Base-by-base conservation (phyloP, 2,329 filamentous ascomycete genomes). In the Penicillium sp. region DNA sequence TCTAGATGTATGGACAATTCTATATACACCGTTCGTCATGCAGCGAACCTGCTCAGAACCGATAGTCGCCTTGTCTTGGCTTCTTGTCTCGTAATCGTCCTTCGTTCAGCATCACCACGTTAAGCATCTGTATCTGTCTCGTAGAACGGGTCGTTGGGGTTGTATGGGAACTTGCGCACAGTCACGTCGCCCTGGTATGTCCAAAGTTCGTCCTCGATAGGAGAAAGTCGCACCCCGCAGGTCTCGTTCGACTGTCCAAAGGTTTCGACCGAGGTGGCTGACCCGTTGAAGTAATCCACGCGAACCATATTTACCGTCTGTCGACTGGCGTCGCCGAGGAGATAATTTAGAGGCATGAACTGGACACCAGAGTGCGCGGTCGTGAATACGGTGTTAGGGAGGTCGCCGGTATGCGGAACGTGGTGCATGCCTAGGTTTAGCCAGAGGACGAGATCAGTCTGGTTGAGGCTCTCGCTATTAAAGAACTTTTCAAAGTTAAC, bases 351-450 rank as follows among this genome's bases (percentile, higher is more conserved):
- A 19, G 63, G 63, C 57, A 57, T 62, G 44, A 67, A 66, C n/a
- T 62, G 59, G 8, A 69, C 48, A 17, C 64, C 56, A 2, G 65
- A 65, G 49, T 66, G 65, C 5, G 65, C 64, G 47, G 65, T 62
- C 29, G 66, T 66, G 61, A 69, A 68, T 19, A 85, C 78, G 0
- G 84, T 86, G 67, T 85, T 85, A 19, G 84, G 84, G 13, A 86
- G 69, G 66, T 85, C 83, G 21, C 79, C 80, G 1, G 83, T 82
- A 66, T 84, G 81, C 9, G 85, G 82, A n/a, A 86, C 72, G 68
- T 87, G 85, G 67, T 87, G 84, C 81, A 84, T 86, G 17, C 85
- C 85, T 7, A 84, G 67, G 61, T 84, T 86, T 62, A 86, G 77
- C 79, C 82, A 86, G 13, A 86, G 57, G 3, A 86, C 83, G 11